phyloP scores from a whole-genome alignment of 805 yeast species.

The Myxozyma nipponensis region DNA sequence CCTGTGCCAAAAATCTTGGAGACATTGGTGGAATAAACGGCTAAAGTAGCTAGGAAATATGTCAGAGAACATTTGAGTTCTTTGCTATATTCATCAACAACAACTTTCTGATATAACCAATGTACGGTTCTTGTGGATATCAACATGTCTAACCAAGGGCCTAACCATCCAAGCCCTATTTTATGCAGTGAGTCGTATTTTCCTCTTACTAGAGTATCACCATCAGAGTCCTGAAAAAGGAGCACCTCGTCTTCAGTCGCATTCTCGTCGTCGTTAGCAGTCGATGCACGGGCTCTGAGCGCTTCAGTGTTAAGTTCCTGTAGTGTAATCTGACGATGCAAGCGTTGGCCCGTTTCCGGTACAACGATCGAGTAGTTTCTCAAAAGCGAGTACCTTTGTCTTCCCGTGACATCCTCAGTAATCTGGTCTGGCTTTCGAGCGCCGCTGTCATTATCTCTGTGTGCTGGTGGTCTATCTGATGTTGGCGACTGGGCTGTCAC shows the following conservation, averaged over 20 bases:
- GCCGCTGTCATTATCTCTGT: too few species aligned
- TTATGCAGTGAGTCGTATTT: not conserved
- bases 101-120: not conserved
- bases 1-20: constrained; percentile 55
- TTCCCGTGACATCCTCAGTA: too few species aligned
- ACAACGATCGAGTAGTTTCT: constrained; percentile 21
- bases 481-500: not conserved
- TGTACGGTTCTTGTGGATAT: not conserved
- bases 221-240: not conserved
- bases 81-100: not conserved
- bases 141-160: not conserved
- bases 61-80: constrained; percentile 65
- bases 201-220: not conserved
- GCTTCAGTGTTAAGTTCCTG: constrained; percentile 1
- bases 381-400: constrained; percentile 2
- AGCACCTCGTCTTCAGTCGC: not conserved
- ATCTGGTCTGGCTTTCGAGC: too few species aligned
- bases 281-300: not conserved
- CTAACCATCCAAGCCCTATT: not conserved
- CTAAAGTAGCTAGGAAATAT: constrained; percentile 67
- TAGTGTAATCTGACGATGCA: constrained; percentile 27
- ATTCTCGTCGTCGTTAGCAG: constrained; percentile 1
- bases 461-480: not conserved
- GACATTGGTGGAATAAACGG: constrained; percentile 51
- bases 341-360: constrained; percentile 12